phyloP scores from a whole-genome alignment of 257 asterid genomes.

The Mentha longifolia region DNA sequence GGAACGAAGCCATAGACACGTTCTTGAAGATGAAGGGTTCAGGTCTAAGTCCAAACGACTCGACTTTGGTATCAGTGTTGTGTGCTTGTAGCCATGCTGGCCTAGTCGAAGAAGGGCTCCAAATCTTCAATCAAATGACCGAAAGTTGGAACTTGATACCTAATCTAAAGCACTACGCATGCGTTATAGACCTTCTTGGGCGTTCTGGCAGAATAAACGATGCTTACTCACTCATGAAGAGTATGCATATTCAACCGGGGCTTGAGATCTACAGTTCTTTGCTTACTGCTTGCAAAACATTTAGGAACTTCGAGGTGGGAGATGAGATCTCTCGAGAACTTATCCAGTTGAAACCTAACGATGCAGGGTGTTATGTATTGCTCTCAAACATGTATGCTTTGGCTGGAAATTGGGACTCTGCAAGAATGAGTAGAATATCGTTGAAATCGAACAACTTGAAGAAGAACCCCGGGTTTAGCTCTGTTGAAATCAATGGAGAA shows the following conservation, averaged over 20 bases:
- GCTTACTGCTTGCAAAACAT: conserved; percentile 54
- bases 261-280: conserved; percentile 49
- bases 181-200: conserved; percentile 61
- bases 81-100: conserved; percentile 60
- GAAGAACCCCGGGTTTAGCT: conserved; percentile 58
- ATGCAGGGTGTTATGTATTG: conserved; percentile 57
- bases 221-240: conserved; percentile 49
- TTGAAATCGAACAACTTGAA: conserved; percentile 39
- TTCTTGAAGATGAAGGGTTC: conserved; percentile 43
- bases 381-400: conserved; percentile 58
- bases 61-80: conserved; percentile 56
- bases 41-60: conserved; percentile 47
- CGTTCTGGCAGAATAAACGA: conserved; percentile 58
- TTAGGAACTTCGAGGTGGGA: conserved; percentile 51
- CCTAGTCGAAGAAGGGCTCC: conserved; percentile 54
- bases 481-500: conserved; percentile 48
- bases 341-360: conserved; percentile 47
- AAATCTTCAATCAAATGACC: conserved; percentile 50
- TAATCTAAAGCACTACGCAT: conserved; percentile 56
- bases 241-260: conserved; percentile 42
- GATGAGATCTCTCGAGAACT: conserved; percentile 45
- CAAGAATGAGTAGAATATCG: conserved; percentile 39
- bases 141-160: conserved; percentile 47
- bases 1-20: conserved; percentile 45
- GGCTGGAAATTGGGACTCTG: conserved; percentile 54